A percentile compares a stretch with the other conserved stretches of the same genome.
Conservation (phyloP, 495 filamentous ascomycete genomes). For the Penicillium samsonianum region DNA sequence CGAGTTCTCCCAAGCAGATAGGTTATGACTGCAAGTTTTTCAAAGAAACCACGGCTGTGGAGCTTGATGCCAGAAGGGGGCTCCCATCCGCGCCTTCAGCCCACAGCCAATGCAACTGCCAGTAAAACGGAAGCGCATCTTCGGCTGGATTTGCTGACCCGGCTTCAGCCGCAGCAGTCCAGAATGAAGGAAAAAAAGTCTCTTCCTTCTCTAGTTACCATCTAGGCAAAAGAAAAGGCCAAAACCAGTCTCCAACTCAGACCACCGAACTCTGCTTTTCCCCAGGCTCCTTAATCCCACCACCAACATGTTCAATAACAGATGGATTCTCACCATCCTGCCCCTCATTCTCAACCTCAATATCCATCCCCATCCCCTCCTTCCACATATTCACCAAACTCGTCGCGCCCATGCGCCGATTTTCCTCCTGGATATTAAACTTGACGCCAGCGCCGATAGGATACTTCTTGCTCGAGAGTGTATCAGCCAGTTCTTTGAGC, state of each 20-base stretch:
- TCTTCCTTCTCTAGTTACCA: not conserved
- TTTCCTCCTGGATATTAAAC: conserved; percentile 18
- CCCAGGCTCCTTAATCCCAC: not conserved
- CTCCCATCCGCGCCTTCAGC: not conserved
- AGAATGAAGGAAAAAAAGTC: not conserved
- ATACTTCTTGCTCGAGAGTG: conserved; percentile 27
- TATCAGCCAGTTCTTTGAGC: conserved; percentile 34
- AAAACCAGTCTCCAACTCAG: not conserved
- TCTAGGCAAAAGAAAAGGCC: not conserved
- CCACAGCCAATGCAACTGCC: not conserved
- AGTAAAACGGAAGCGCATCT: not conserved
- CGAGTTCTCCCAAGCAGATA: not conserved
- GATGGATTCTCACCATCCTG: not conserved
- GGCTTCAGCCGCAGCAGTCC: not conserved
- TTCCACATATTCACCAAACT: conserved; percentile 35
- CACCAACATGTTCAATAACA: not conserved
- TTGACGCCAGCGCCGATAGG: conserved; percentile 14
- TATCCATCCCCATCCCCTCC: conserved; percentile 19
- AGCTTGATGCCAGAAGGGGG: not conserved
- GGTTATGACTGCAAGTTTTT: not conserved
- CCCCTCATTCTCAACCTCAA: conserved; percentile 1
- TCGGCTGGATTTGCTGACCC: not conserved
- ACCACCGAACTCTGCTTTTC: not conserved
- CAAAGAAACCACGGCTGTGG: not conserved
- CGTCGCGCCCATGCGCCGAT: conserved; percentile 21